These are phyloP conservation scores for Echites panduratus DNA, from an alignment of 257 asterid species.

Conservation along the genomic window DNA sequence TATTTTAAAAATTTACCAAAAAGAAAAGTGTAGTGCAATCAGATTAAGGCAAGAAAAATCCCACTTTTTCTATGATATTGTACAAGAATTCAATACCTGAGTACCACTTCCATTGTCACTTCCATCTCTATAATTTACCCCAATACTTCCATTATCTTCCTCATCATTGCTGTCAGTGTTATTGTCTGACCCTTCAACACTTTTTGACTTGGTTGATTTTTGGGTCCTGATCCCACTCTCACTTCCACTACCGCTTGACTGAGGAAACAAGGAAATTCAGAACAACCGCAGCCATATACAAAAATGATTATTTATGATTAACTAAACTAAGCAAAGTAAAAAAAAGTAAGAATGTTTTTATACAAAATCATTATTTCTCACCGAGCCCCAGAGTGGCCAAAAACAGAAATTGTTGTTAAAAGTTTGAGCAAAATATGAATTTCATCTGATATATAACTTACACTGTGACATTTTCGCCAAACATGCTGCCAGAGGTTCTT, in stretches of 20 bases:
- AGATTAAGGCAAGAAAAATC: background rate
- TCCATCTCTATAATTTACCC: constrained; percentile 28
- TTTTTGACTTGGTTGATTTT: constrained; percentile 31
- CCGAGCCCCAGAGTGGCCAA: background rate
- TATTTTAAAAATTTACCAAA: background rate
- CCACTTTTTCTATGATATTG: background rate
- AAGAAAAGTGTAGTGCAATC: background rate
- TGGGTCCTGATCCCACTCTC: constrained; percentile 42
- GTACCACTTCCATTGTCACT: constrained; percentile 50
- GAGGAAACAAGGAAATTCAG: constrained; percentile 14
- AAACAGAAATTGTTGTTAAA: background rate
- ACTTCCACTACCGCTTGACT: constrained; percentile 53
- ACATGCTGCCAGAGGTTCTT: constrained; percentile 56
- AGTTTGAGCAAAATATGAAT: background rate
- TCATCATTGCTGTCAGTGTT: constrained; percentile 32
- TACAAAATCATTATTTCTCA: background rate
- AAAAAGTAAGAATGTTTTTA: background rate
- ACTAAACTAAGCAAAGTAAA: background rate
- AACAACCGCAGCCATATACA: background rate
- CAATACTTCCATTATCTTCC: constrained; percentile 37
- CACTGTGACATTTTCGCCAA: constrained; percentile 66
- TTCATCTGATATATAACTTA: constrained; percentile 16
- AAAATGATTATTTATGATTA: background rate
- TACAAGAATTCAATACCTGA: constrained; percentile 27
- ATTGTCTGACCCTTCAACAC: constrained; percentile 29